Evolutionary conservation across 2,329 filamentous ascomycete genomes (phyloP).

Genomic region (Harringtonia lauricola): DNA sequence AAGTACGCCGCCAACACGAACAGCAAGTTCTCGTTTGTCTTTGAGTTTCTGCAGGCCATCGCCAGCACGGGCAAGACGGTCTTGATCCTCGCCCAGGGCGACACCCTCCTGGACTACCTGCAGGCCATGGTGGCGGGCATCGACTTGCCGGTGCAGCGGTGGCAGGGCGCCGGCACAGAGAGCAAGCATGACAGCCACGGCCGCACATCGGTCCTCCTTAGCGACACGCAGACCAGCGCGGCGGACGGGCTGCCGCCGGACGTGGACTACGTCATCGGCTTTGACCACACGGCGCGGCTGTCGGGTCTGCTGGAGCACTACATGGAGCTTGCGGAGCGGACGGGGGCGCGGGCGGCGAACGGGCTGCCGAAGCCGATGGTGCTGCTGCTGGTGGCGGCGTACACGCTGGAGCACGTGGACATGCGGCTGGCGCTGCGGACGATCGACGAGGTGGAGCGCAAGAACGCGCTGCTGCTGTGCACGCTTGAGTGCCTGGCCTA

Average conservation of each 20-base stretch:
- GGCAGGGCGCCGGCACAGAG: neutral
- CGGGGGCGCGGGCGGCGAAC: neutral
- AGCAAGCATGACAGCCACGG: constrained; percentile 4
- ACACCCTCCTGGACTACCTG: constrained; percentile 39
- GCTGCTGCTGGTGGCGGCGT: constrained; percentile 35
- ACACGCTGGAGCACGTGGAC: constrained; percentile 46
- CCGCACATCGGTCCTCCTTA: constrained; percentile 28
- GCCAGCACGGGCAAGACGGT: constrained; percentile 32
- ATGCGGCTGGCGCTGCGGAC: constrained; percentile 27
- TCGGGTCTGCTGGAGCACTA: constrained; percentile 21
- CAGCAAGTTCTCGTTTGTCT: constrained; percentile 49
- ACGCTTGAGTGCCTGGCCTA: constrained; percentile 29
- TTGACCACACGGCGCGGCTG: constrained; percentile 36
- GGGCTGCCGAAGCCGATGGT: constrained; percentile 25
- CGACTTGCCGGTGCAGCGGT: constrained; percentile 19
- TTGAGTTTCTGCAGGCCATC: constrained; percentile 39
- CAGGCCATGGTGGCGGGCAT: constrained; percentile 33
- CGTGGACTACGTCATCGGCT: constrained; percentile 41
- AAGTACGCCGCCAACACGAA: constrained; percentile 46
- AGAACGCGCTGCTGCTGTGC: constrained; percentile 25
- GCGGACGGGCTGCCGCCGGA: constrained; percentile 24
- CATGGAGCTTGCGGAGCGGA: neutral
- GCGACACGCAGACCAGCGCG: constrained; percentile 26
- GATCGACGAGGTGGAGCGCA: constrained; percentile 32
- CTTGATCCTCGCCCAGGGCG: constrained; percentile 40